Percentiles rank a stretch among this genome's conserved stretches.
These are phyloP conservation scores for Xylariaceae sp. DNA, from an alignment of 2,329 filamentous ascomycete genomes.

Conservation along the genomic window DNA sequence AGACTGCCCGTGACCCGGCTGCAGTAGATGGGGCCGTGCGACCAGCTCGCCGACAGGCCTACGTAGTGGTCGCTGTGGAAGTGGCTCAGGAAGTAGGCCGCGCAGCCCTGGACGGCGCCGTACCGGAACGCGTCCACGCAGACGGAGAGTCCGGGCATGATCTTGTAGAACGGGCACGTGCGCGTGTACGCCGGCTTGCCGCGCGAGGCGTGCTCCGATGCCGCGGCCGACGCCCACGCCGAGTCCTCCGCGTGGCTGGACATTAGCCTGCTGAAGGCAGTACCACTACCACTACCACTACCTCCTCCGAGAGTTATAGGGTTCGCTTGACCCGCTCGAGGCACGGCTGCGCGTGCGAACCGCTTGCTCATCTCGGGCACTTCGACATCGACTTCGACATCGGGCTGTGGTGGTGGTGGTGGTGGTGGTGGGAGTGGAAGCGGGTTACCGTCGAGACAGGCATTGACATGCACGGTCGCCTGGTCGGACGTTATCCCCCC, in stretches of 20 bases:
- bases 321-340: slow-evolving; percentile 74
- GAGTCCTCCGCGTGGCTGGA: slow-evolving; percentile 82
- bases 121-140: slow-evolving; percentile 96
- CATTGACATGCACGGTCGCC: slow-evolving; percentile 81
- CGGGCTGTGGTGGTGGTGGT: too few relatives aligned
- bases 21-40: slow-evolving; percentile 92
- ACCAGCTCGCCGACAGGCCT: slow-evolving; percentile 81
- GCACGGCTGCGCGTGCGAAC: slow-evolving; percentile 62
- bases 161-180: slow-evolving; percentile 98
- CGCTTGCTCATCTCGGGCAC: slow-evolving; percentile 45
- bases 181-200: slow-evolving; percentile 83
- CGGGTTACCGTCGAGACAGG: slow-evolving; percentile 79
- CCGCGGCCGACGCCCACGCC: slow-evolving; percentile 84
- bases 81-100: slow-evolving; percentile 93
- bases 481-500: slow-evolving; percentile 57
- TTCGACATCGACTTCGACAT: slow-evolving; percentile 29
- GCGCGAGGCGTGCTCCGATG: slow-evolving; percentile 68
- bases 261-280: slow-evolving; percentile 88
- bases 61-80: slow-evolving; percentile 98
- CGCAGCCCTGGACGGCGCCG: slow-evolving; percentile 84
- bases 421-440: slow-evolving; percentile 44
- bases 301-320: slow-evolving; percentile 57
- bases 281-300: slow-evolving; percentile 28
- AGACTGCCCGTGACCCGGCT: slow-evolving; percentile 88
- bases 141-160: slow-evolving; percentile 86